Percentiles rank a stretch among this genome's conserved stretches.
phyloP scores from a whole-genome alignment of 192 early-diverging fungal species.

The Mycoemilia scoparia region DNA sequence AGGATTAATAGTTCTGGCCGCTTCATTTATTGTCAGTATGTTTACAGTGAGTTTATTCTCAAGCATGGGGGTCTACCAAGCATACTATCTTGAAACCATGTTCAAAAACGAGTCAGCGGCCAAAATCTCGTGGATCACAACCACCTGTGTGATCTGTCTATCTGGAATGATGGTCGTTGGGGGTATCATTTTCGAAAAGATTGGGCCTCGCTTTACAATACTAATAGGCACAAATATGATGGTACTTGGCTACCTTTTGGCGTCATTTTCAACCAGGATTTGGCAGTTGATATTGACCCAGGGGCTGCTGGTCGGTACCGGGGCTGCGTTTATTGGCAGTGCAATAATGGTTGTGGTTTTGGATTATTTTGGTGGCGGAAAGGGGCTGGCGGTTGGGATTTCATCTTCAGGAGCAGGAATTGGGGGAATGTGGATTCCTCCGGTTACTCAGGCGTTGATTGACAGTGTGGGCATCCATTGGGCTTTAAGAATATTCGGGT shows the following conservation, averaged over 20 bases:
- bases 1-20: too few relatives aligned
- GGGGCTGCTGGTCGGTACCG: conserved; percentile 27
- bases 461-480: conserved; percentile 27
- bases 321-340: conserved; percentile 29
- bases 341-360: conserved; percentile 24
- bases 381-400: conserved; percentile 33
- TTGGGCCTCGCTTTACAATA: conserved; percentile 24
- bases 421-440: conserved; percentile 33
- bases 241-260: conserved; percentile 18
- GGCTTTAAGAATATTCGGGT: conserved; percentile 33
- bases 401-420: conserved; percentile 30
- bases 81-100: conserved; percentile 25
- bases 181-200: conserved; percentile 27
- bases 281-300: conserved; percentile 26
- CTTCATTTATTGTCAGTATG: too few relatives aligned
- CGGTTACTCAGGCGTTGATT: conserved; percentile 23
- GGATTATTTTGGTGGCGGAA: conserved; percentile 29
- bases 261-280: conserved; percentile 21
- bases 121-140: conserved; percentile 29
- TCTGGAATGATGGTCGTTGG: conserved; percentile 17
- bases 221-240: conserved; percentile 20
- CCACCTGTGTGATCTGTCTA: conserved; percentile 23
- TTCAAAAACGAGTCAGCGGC: conserved; percentile 17
- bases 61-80: conserved; percentile 31
- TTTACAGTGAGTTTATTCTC: too few relatives aligned